Evolutionary conservation across 2,329 filamentous ascomycete species (phyloP).

Genomic region (Sarocladiaceae sp.): DNA sequence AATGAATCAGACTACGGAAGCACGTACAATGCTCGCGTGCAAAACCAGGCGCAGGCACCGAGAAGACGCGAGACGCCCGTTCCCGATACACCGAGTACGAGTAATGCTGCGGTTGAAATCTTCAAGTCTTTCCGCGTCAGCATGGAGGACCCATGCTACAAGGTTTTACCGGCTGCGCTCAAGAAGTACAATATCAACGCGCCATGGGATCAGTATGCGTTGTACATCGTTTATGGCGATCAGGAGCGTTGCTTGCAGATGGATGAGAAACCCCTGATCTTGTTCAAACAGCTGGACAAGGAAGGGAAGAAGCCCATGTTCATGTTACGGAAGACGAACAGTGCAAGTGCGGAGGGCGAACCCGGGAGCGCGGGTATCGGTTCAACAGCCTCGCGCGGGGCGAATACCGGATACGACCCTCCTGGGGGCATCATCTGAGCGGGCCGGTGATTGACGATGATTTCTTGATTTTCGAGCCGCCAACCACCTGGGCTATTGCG

Average conservation of each 20-base stretch:
- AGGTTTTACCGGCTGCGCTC: constrained; percentile 88
- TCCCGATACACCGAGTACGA: constrained; percentile 51
- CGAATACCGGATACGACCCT: constrained; percentile 45
- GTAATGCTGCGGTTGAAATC: constrained; percentile 72
- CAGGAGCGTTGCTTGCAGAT: constrained; percentile 89
- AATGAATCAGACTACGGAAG: constrained; percentile 37
- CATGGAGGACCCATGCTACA: constrained; percentile 97
- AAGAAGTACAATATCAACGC: constrained; percentile 99
- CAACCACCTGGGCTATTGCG: background rate
- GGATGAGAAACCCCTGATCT: constrained; percentile 86
- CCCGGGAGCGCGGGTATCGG: constrained; percentile 49
- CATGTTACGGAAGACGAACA: constrained; percentile 73
- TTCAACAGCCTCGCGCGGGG: constrained; percentile 36
- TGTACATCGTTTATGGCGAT: constrained; percentile 98
- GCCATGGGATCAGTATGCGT: constrained; percentile 92
- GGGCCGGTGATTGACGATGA: background rate
- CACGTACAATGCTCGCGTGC: constrained; percentile 24
- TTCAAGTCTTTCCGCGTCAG: constrained; percentile 98
- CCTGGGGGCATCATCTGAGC: constrained; percentile 53
- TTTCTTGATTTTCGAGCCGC: background rate
- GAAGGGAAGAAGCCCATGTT: constrained; percentile 99
- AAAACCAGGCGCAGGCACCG: constrained; percentile 32
- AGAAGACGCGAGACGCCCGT: constrained; percentile 56
- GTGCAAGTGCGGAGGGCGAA: constrained; percentile 44
- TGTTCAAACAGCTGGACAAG: constrained; percentile 96